Evolutionary conservation across 2,329 filamentous ascomycete species (phyloP).

Genomic region (Metarhizium sp.): DNA sequence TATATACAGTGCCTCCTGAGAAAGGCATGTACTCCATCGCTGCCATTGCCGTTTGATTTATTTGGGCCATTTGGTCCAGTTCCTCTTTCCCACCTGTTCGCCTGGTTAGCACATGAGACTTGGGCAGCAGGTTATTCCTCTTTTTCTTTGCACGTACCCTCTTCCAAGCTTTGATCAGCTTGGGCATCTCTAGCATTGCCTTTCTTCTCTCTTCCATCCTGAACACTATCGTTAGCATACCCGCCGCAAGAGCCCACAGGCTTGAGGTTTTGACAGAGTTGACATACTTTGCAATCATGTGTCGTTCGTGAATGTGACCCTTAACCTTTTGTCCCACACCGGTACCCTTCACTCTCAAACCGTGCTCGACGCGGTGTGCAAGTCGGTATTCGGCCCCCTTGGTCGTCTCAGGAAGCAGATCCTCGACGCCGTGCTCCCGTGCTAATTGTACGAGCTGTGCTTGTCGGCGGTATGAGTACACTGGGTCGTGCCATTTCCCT

Average conservation of each 20-base stretch:
- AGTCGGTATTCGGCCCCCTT: constrained; percentile 69
- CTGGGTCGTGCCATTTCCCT: constrained; percentile 73
- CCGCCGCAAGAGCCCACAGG: background rate
- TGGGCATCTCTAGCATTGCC: constrained; percentile 92
- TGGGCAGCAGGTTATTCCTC: no score
- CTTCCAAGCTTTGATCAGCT: constrained; percentile 88
- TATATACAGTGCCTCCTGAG: constrained; percentile 16
- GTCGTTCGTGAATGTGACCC: constrained; percentile 88
- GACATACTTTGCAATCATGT: constrained; percentile 62
- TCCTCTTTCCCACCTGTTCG: constrained; percentile 40
- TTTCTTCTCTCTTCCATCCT: constrained; percentile 81
- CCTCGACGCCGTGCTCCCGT: constrained; percentile 66
- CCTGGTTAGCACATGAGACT: constrained; percentile 20
- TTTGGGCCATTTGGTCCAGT: constrained; percentile 51
- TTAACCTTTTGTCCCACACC: constrained; percentile 90
- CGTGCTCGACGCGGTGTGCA: constrained; percentile 64
- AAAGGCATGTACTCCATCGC: background rate
- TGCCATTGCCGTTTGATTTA: constrained; percentile 20
- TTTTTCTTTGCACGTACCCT: constrained; percentile 48
- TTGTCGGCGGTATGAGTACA: constrained; percentile 77
- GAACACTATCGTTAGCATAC: constrained; percentile 9
- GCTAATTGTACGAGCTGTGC: constrained; percentile 87
- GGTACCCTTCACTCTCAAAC: constrained; percentile 81
- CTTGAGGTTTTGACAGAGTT: background rate
- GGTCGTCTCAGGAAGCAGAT: constrained; percentile 64